These are phyloP conservation scores for Ophiosphaerella herpotricha DNA, from an alignment of 2,329 filamentous ascomycete species.

Conservation along the genomic window DNA sequence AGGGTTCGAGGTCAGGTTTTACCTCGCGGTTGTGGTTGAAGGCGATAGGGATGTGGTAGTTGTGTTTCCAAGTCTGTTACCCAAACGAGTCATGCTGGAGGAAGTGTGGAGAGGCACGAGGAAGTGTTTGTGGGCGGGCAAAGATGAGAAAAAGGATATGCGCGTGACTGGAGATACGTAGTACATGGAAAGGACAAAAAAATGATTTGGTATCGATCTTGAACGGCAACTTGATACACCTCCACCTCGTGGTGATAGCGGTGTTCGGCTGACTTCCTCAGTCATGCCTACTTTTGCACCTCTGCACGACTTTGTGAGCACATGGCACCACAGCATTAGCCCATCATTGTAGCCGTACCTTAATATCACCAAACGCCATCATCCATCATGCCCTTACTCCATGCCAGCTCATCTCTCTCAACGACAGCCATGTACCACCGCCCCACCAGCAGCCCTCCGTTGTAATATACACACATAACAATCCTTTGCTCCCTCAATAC, in stretches of 20 bases:
- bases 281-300: too few species aligned
- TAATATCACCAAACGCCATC: slow-evolving; percentile 8
- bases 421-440: background rate
- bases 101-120: slow-evolving; percentile 86
- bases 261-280: too few species aligned
- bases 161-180: background rate
- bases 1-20: slow-evolving; percentile 88
- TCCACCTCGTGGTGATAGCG: too few species aligned
- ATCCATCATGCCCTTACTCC: background rate
- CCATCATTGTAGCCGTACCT: slow-evolving; percentile 13
- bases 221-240: too few species aligned
- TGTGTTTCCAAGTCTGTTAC: slow-evolving; percentile 86
- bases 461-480: background rate
- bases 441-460: too few species aligned
- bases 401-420: background rate
- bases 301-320: slow-evolving; percentile 9
- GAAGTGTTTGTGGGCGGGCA: slow-evolving; percentile 75
- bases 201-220: background rate
- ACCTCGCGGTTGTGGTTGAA: slow-evolving; percentile 86
- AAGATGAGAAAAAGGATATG: slow-evolving; percentile 1
- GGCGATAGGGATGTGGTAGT: slow-evolving; percentile 88
- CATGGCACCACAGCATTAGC: background rate
- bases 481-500: slow-evolving; percentile 53
- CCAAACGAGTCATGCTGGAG: slow-evolving; percentile 75
- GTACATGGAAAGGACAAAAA: background rate